Evolutionary conservation across 257 asterid genomes (phyloP).

Genomic region (Nicotiana tabacum): DNA sequence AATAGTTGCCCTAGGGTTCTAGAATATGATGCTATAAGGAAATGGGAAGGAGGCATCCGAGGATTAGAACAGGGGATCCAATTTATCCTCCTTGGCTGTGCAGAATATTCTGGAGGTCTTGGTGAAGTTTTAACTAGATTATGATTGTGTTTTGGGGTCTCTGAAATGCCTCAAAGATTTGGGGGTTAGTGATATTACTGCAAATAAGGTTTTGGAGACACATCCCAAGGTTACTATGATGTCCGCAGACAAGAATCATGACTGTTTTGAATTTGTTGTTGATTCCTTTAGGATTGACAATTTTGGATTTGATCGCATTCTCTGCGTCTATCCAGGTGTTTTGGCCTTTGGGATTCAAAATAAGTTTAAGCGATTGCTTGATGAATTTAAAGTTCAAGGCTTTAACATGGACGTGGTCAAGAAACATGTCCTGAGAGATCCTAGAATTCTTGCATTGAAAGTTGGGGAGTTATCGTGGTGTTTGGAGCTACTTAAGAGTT

Average conservation of each 20-base stretch:
- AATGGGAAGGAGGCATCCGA: constrained; percentile 41
- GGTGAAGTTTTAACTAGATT: constrained; percentile 39
- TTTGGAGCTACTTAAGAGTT: constrained; percentile 51
- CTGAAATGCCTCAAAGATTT: constrained; percentile 41
- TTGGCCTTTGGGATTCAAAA: constrained; percentile 43
- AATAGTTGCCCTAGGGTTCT: constrained; percentile 51
- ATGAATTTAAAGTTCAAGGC: constrained; percentile 65
- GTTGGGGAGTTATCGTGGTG: constrained; percentile 76
- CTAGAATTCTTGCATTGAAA: constrained; percentile 63
- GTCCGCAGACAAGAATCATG: constrained; percentile 28
- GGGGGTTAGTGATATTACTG: constrained; percentile 42
- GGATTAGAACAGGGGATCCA: constrained; percentile 23
- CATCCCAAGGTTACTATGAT: constrained; percentile 45
- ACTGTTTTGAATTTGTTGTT: constrained; percentile 42
- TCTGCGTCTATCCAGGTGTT: constrained; percentile 43
- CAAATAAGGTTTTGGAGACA: constrained; percentile 51
- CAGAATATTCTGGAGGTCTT: constrained; percentile 42
- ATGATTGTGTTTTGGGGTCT: constrained; percentile 34
- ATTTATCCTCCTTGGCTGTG: constrained; percentile 28
- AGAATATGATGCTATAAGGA: constrained; percentile 43
- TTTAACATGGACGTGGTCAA: constrained; percentile 42
- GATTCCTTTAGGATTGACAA: constrained; percentile 38
- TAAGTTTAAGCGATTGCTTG: constrained; percentile 48
- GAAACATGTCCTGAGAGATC: constrained; percentile 53
- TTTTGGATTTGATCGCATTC: constrained; percentile 39